Evolutionary conservation across 2,329 filamentous ascomycete species (phyloP).

Genomic region (Fusarium bactridioides): DNA sequence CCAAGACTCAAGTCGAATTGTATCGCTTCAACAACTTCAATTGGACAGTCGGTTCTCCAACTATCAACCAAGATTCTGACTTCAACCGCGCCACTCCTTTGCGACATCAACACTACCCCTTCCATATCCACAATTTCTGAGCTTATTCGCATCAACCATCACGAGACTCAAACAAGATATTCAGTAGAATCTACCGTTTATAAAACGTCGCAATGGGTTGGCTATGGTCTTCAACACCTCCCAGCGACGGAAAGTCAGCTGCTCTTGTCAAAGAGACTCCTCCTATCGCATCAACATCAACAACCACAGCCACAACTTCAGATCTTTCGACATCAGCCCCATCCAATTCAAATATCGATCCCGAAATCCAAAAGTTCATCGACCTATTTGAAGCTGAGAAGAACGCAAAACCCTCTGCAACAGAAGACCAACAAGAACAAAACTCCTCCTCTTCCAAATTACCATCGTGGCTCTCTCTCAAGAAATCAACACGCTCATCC

Average conservation of each 20-base stretch:
- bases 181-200: background rate
- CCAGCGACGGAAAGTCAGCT: slow-evolving; percentile 33
- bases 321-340: slow-evolving; percentile 14
- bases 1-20: background rate
- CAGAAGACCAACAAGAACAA: slow-evolving; percentile 33
- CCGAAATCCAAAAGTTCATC: slow-evolving; percentile 64
- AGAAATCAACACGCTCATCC: slow-evolving; percentile 41
- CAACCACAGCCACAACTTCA: slow-evolving; percentile 21
- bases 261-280: slow-evolving; percentile 35
- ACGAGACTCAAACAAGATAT: background rate
- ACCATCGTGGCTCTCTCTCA: slow-evolving; percentile 48
- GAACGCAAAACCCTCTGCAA: slow-evolving; percentile 29
- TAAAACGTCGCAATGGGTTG: slow-evolving; percentile 62
- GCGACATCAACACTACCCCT: background rate
- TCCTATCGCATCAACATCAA: slow-evolving; percentile 32
- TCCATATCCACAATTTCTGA: background rate
- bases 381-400: slow-evolving; percentile 53
- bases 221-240: slow-evolving; percentile 62
- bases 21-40: background rate
- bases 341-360: slow-evolving; percentile 49
- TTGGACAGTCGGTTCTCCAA: background rate
- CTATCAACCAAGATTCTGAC: background rate
- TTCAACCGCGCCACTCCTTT: background rate
- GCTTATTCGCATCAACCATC: background rate
- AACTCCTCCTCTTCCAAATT: slow-evolving; percentile 42